Percentiles rank a stretch among this genome's conserved stretches.
Evolutionary conservation across 352 stramenopile species (phyloP).

Genomic region (Pythium pyrilobum): DNA sequence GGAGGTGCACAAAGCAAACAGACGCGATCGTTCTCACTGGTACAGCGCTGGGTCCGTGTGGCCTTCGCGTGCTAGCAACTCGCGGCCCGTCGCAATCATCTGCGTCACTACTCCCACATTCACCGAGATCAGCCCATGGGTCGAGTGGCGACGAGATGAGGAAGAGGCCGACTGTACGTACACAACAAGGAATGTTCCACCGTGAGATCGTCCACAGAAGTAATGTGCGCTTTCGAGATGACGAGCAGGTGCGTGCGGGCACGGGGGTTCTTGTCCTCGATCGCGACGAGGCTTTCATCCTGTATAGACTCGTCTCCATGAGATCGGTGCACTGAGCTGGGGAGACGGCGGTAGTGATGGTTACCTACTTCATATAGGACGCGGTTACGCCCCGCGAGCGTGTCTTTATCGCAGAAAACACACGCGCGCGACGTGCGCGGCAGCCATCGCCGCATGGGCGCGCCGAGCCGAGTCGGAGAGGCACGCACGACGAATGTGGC

Average conservation of each 20-base stretch:
- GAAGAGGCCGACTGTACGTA: constrained; percentile 17
- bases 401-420: constrained; percentile 50
- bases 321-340: too few species aligned
- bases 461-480: too few species aligned
- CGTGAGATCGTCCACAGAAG: constrained; percentile 42
- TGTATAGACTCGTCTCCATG: constrained; percentile 10
- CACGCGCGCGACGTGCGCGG: constrained; percentile 20
- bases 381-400: constrained; percentile 35
- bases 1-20: neutral
- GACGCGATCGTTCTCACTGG: constrained; percentile 1
- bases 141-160: too few species aligned
- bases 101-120: constrained; percentile 28
- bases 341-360: too few species aligned
- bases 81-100: constrained; percentile 52
- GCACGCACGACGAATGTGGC: too few species aligned
- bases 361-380: constrained; percentile 51
- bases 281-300: constrained; percentile 57
- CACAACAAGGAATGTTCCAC: constrained; percentile 31
- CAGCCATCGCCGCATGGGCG: constrained; percentile 8
- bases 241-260: constrained; percentile 54
- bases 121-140: neutral
- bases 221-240: constrained; percentile 58
- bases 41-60: constrained; percentile 19
- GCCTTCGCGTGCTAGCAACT: constrained; percentile 40
- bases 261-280: constrained; percentile 52